These are phyloP conservation scores for Sporisorium iseilematis-ciliati DNA, from an alignment of 1,284 basidiomycete species.

Conservation along the genomic window DNA sequence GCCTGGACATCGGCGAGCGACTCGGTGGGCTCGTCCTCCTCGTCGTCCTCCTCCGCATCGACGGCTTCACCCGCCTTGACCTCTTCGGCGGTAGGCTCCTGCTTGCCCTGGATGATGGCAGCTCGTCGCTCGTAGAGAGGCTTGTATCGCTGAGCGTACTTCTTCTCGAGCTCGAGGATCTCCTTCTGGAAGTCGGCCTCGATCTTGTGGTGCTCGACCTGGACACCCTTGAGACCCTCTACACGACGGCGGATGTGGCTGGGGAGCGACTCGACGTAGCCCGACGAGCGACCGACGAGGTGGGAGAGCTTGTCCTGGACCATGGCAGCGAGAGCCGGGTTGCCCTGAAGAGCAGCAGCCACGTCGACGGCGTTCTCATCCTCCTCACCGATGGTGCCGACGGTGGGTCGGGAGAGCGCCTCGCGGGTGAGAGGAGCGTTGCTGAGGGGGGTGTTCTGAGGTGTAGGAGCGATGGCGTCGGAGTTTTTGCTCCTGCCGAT, in stretches of 20 bases:
- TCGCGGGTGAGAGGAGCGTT: constrained; percentile 78
- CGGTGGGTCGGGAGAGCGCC: constrained; percentile 75
- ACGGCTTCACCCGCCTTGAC: constrained; percentile 81
- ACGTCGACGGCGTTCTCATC: constrained; percentile 61
- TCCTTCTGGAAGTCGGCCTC: constrained; percentile 97
- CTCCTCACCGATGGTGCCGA: constrained; percentile 68
- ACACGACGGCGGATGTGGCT: constrained; percentile 84
- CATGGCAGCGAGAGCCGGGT: constrained; percentile 70
- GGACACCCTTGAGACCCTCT: constrained; percentile 93
- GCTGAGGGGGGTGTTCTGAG: constrained; percentile 83
- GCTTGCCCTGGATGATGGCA: constrained; percentile 83
- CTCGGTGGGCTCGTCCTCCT: constrained; percentile 71
- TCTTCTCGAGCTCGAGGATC: constrained; percentile 95
- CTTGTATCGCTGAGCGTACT: constrained; percentile 87
- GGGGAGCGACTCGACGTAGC: constrained; percentile 88
- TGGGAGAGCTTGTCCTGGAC: constrained; percentile 74
- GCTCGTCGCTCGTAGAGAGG: constrained; percentile 89
- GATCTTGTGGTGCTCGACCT: constrained; percentile 90
- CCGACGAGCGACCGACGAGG: constrained; percentile 83
- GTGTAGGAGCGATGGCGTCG: constrained; percentile 76
- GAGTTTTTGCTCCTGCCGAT: constrained; percentile 57
- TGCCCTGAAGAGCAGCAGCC: constrained; percentile 57
- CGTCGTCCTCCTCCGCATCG: constrained; percentile 74
- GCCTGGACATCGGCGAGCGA: constrained; percentile 71
- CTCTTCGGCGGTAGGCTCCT: constrained; percentile 83